Conservation (phyloP, 2,329 filamentous ascomycete species). For the Aspergillus transmontanensis region DNA sequence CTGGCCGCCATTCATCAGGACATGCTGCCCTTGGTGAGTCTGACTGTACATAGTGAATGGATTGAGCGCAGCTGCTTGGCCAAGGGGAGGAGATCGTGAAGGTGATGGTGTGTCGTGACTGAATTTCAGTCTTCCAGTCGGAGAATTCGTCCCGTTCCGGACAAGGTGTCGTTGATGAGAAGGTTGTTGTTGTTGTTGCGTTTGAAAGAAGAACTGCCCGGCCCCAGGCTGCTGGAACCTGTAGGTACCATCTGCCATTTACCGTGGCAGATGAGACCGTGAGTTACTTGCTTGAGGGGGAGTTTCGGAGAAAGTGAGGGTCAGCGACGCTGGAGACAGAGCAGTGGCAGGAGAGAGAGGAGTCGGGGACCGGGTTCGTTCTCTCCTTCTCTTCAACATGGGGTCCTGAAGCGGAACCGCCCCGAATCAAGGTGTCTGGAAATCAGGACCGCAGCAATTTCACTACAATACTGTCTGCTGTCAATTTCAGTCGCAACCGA, state of each 20-base stretch:
- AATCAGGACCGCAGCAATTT: constrained; percentile 20
- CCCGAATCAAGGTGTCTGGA: constrained; percentile 23
- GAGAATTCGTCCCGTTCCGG: constrained; percentile 50
- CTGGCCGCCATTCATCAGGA: constrained; percentile 54
- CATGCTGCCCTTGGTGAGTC: constrained; percentile 51
- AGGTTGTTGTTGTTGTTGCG: constrained; percentile 41
- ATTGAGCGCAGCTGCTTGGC: constrained; percentile 45
- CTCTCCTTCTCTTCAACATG: constrained; percentile 55
- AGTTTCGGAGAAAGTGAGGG: constrained; percentile 28
- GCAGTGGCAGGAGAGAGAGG: constrained; percentile 31
- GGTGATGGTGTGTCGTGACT: constrained; percentile 51
- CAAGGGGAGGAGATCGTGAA: constrained; percentile 49
- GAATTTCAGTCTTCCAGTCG: constrained; percentile 48
- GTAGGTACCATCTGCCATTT: constrained; percentile 59
- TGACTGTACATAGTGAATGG: constrained; percentile 52
- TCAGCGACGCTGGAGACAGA: constrained; percentile 25
- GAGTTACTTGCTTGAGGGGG: constrained; percentile 35
- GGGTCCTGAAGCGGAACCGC: constrained; percentile 42
- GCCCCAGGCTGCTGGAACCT: constrained; percentile 57
- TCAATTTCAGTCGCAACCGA: constrained; percentile 13
- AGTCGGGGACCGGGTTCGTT: constrained; percentile 43
- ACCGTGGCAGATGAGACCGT: constrained; percentile 52
- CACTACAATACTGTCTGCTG: constrained; percentile 16
- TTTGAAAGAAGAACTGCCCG: constrained; percentile 53
- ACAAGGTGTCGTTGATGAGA: constrained; percentile 47